Percentiles rank a stretch among this genome's conserved stretches.
phyloP scores from a whole-genome alignment of 345 rosid species.

The Eutrema yunnanense region DNA sequence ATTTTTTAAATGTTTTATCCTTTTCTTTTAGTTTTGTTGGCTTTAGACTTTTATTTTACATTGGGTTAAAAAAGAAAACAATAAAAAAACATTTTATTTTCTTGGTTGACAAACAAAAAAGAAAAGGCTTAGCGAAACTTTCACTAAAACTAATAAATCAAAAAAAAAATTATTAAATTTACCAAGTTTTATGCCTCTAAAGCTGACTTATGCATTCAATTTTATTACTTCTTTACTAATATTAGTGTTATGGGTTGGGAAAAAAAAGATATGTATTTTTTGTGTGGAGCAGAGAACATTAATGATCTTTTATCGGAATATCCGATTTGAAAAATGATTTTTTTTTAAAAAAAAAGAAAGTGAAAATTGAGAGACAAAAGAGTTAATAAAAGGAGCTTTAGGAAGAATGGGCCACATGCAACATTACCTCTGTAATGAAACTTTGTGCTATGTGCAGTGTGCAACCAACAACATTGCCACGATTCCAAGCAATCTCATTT shows the following conservation, averaged over 20 bases:
- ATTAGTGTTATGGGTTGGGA: no score
- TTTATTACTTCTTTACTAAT: neutral
- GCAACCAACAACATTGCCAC: conserved; percentile 33
- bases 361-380: conserved; percentile 22
- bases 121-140: neutral
- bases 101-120: conserved; percentile 7
- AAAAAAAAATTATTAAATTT: neutral
- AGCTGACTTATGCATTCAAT: conserved; percentile 9
- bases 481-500: conserved; percentile 27
- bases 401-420: conserved; percentile 32
- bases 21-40: neutral
- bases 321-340: neutral
- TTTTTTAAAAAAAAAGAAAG: no score
- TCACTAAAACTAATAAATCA: neutral
- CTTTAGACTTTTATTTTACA: conserved; percentile 19
- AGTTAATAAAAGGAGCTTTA: conserved; percentile 28
- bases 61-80: neutral
- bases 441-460: conserved; percentile 56
- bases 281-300: neutral
- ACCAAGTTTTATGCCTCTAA: conserved; percentile 2
- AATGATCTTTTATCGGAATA: conserved; percentile 3
- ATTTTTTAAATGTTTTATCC: neutral
- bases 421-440: conserved; percentile 26
- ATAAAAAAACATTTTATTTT: neutral
- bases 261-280: neutral